These are phyloP conservation scores for Aspergillus sp. DNA, from an alignment of 2,329 filamentous ascomycete genomes.

Conservation along the genomic window DNA sequence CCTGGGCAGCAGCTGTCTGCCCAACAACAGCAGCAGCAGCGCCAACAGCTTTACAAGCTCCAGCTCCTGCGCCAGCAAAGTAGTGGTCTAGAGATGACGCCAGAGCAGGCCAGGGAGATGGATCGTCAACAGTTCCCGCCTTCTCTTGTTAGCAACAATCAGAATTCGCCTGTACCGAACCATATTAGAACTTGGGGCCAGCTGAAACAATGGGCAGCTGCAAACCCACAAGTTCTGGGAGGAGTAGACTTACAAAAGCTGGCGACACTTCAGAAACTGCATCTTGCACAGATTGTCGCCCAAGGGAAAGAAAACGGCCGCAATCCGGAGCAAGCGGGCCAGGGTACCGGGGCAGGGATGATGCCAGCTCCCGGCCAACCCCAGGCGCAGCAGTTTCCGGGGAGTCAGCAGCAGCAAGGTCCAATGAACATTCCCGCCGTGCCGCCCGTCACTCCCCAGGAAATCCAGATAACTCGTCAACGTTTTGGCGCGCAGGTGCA, in stretches of 20 bases:
- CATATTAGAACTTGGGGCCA: constrained; percentile 49
- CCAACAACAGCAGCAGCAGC: constrained; percentile 27
- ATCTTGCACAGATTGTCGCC: constrained; percentile 35
- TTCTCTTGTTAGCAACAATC: constrained; percentile 24
- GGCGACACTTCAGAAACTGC: constrained; percentile 34
- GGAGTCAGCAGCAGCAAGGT: constrained; percentile 22
- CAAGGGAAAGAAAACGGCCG: constrained; percentile 19
- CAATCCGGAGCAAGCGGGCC: constrained; percentile 17
- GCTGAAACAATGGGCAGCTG: constrained; percentile 46
- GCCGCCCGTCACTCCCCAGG: constrained; percentile 27
- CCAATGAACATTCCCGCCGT: constrained; percentile 22
- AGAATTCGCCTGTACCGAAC: constrained; percentile 38
- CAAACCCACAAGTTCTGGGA: constrained; percentile 39
- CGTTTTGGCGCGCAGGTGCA: constrained; percentile 26
- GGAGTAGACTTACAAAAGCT: constrained; percentile 36
- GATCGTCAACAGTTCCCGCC: constrained; percentile 33
- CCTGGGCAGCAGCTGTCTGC: constrained; percentile 23
- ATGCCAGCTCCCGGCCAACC: constrained; percentile 18
- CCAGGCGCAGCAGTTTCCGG: constrained; percentile 21
- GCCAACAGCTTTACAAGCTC: constrained; percentile 24
- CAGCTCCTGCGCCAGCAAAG: constrained; percentile 27
- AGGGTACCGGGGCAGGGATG: constrained; percentile 14
- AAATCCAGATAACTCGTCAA: constrained; percentile 31
- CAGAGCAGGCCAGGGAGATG: constrained; percentile 37
- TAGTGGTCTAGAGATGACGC: constrained; percentile 29